Evolutionary conservation across 2,329 filamentous ascomycete genomes (phyloP).

Genomic region (Fusarium heterosporum): DNA sequence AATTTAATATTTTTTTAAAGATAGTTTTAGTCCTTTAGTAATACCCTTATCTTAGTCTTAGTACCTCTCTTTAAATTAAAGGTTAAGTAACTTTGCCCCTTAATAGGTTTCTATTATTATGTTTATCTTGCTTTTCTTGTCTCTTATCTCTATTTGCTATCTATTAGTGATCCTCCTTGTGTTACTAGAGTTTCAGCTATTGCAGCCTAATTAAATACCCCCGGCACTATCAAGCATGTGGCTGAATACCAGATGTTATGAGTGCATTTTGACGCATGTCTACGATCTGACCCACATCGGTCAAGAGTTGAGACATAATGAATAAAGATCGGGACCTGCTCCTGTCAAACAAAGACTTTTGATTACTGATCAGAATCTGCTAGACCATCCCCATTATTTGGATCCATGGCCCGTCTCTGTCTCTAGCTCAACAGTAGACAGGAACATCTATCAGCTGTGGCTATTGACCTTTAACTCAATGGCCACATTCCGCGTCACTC

Average conservation of each 20-base stretch:
- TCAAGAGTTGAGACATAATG: not conserved
- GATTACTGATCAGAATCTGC: conserved; percentile 23
- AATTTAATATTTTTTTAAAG: no score
- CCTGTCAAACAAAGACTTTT: no score
- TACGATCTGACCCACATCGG: not conserved
- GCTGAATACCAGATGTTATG: no score
- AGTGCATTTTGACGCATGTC: not conserved
- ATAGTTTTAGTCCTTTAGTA: no score
- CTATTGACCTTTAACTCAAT: not conserved
- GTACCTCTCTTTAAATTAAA: no score
- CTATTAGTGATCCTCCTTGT: not conserved
- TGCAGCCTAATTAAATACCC: not conserved
- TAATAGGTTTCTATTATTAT: not conserved
- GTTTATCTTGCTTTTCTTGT: not conserved
- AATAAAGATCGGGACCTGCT: conserved; percentile 1
- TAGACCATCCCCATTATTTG: not conserved
- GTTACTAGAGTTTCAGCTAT: not conserved
- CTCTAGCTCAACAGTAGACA: not conserved
- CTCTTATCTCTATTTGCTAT: not conserved
- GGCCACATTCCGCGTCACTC: not conserved
- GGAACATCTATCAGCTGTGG: not conserved
- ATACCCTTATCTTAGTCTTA: no score
- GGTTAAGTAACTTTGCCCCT: no score
- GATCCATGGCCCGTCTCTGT: not conserved
- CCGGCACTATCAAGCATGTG: no score